These are phyloP conservation scores for Termitomyces sp. DNA, from an alignment of 768 basidiomycete species.

Conservation along the genomic window DNA sequence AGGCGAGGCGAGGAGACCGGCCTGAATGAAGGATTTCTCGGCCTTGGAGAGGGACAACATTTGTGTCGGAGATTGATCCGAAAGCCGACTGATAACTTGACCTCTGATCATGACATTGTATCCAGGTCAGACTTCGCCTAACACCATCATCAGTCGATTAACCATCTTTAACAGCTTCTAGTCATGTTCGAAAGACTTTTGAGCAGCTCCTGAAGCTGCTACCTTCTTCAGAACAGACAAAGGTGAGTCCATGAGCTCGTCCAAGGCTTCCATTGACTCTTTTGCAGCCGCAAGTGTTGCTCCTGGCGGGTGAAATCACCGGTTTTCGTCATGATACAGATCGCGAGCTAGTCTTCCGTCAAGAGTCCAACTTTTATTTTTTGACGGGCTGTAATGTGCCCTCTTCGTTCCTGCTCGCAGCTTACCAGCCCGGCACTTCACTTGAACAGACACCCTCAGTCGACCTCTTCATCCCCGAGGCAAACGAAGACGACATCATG, in stretches of 20 bases:
- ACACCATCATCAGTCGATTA: not conserved
- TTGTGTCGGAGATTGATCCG: constrained; percentile 8
- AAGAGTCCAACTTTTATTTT: constrained; percentile 87
- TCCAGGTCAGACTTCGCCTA: constrained; percentile 4
- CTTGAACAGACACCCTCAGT: constrained; percentile 32
- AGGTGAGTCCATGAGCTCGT: constrained; percentile 31
- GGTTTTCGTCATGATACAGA: constrained; percentile 80
- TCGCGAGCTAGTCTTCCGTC: constrained; percentile 62
- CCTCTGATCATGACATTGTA: constrained; percentile 5
- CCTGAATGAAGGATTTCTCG: constrained; percentile 70
- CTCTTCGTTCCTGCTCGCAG: constrained; percentile 58
- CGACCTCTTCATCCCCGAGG: constrained; percentile 76
- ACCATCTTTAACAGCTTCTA: not conserved
- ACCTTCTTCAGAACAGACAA: constrained; percentile 40
- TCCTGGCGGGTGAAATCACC: constrained; percentile 60
- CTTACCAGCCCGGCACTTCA: constrained; percentile 38
- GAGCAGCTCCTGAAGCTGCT: constrained; percentile 43
- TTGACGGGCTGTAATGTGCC: constrained; percentile 78
- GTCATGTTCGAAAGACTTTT: constrained; percentile 46
- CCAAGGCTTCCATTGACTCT: not conserved
- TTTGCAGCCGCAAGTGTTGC: constrained; percentile 58
- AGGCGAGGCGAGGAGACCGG: constrained; percentile 51
- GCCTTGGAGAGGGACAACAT: constrained; percentile 61
- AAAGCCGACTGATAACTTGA: constrained; percentile 6
- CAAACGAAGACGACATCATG: constrained; percentile 69